Base-by-base conservation (phyloP, 345 rosid species). In the Citrus unshiu region DNA sequence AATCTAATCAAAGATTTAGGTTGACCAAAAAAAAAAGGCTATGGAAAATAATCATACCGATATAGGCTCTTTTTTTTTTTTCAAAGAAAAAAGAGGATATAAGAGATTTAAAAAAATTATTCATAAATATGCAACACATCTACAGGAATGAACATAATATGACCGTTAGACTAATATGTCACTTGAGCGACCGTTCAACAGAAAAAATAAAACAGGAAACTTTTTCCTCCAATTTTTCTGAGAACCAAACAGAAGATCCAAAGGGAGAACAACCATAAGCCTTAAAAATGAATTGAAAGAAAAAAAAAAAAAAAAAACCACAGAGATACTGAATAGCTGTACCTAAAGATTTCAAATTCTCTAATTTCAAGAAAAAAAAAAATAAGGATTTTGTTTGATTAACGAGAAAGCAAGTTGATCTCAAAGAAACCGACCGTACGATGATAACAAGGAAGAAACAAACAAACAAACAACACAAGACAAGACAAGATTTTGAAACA, bases 201-300 rank as follows among this genome's bases (percentile, higher is more conserved):
- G 22, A 19, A 54, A 51, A 54, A 54, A 68, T 27, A 60, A 9
- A 70, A 77, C 13, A 43, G 7, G 51, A 30, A 49, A 40, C 30
- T 34, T 37, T 51, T 8, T 62, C 73, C 46, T 16, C 67, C 69
- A 12, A 51, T 34, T 81, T 83, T 76, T 79, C 81, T 61, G 61
- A 65, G 72, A 66, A 30, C 61, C 68, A 76, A 78, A 69, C 77
- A 72, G 63, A 65, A 57, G 34, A 73, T 34, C 10, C n/a, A n/a
- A 3, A 22, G 80, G 13, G 49, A 83, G 72, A 77, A 34, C 64
- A 68, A 51, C 24, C 73, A 19, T n/a, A 75, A 76, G 24, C 37
- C 67, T 24, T 68, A 6, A 59, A 73, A 65, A 70, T 9, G 27
- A 70, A 58, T 80, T 73, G 54, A 18, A 10, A 54, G n/a, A 25